These are phyloP conservation scores for Cadophora malorum DNA, from an alignment of 2,329 filamentous ascomycete species.

Conservation along the genomic window DNA sequence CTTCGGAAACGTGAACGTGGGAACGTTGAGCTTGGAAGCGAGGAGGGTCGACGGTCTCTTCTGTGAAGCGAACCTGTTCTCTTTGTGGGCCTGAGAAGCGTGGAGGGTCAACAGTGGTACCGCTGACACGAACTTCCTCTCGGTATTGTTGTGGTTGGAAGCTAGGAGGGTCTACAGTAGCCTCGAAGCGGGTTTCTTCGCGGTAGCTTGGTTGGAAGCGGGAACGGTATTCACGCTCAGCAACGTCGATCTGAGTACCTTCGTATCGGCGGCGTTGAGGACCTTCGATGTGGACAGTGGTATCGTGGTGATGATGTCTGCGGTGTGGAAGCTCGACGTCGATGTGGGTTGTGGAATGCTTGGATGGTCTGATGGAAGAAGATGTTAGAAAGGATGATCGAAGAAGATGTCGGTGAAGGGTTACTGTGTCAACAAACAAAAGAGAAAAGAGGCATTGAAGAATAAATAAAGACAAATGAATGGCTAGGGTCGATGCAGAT, in stretches of 20 bases:
- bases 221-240: conserved; percentile 71
- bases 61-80: conserved; percentile 37
- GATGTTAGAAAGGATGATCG: conserved; percentile 36
- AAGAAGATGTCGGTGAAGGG: conserved; percentile 42
- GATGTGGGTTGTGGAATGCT: conserved; percentile 51
- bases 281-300: conserved; percentile 38
- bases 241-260: conserved; percentile 59
- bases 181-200: conserved; percentile 52
- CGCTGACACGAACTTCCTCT: conserved; percentile 34
- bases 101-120: conserved; percentile 47
- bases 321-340: conserved; percentile 48
- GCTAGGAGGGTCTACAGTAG: conserved; percentile 65
- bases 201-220: conserved; percentile 60
- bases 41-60: conserved; percentile 47
- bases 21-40: conserved; percentile 36
- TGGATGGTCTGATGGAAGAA: conserved; percentile 45
- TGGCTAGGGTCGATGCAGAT: conserved; percentile 20
- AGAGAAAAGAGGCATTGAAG: conserved; percentile 31
- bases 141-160: conserved; percentile 47
- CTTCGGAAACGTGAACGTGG: conserved; percentile 38
- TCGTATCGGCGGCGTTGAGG: conserved; percentile 39
- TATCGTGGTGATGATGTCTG: conserved; percentile 40
- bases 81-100: conserved; percentile 38
- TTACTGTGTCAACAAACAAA: conserved; percentile 50
- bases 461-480: conserved; percentile 23